These are phyloP conservation scores for Irpex sp. DNA, from an alignment of 1,284 basidiomycete genomes.

Conservation along the genomic window DNA sequence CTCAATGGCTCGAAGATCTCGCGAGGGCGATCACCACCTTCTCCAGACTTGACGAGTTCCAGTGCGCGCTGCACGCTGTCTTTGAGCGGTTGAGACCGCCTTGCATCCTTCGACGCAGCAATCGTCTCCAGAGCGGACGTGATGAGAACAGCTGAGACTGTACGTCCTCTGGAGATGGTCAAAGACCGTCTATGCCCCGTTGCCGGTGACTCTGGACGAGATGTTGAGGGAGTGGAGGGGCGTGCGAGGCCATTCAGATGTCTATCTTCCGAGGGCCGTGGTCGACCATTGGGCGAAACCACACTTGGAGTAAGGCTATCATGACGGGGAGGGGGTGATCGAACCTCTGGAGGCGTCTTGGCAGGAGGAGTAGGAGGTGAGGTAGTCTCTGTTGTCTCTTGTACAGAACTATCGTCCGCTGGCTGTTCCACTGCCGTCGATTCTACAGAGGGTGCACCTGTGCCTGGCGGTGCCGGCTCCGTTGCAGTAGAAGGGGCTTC, in stretches of 20 bases:
- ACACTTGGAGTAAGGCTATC: constrained; percentile 14
- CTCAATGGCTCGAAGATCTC: constrained; percentile 92
- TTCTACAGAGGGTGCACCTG: constrained; percentile 3
- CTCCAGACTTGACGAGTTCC: constrained; percentile 74
- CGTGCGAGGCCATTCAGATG: constrained; percentile 18
- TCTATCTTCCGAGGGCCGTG: constrained; percentile 12
- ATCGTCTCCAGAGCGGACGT: constrained; percentile 87
- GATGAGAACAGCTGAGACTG: constrained; percentile 76
- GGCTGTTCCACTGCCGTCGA: background rate
- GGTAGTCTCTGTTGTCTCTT: background rate
- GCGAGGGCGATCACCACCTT: constrained; percentile 69
- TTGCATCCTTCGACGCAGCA: constrained; percentile 86
- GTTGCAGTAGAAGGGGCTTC: background rate
- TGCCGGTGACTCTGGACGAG: constrained; percentile 20
- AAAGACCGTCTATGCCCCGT: constrained; percentile 53
- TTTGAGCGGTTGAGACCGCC: constrained; percentile 74
- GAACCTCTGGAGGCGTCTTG: constrained; percentile 19
- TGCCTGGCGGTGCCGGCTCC: constrained; percentile 1
- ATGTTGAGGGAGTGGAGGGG: constrained; percentile 8
- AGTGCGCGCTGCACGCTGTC: constrained; percentile 83
- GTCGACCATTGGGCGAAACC: constrained; percentile 1
- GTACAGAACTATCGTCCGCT: background rate
- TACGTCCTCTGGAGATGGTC: constrained; percentile 69
- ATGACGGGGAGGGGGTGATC: constrained; percentile 19
- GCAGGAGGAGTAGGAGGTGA: constrained; percentile 25